Evolutionary conservation across 305 asterid species (phyloP), one percentile per base, ranked within the genome.

Genomic region (Fraxinus sp.): DNA sequence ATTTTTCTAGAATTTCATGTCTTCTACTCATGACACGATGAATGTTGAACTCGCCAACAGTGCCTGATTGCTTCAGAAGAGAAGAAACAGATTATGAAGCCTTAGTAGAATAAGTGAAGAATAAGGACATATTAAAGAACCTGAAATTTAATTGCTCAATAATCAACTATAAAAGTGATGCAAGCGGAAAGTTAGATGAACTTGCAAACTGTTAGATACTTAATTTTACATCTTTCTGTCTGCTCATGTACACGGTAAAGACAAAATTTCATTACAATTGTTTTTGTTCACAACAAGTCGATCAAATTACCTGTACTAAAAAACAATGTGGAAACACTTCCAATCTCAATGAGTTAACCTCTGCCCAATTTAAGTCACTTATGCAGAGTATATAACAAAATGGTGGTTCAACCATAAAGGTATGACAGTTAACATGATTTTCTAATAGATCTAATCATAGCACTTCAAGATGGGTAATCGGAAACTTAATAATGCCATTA

Each of bases 11-110:
- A 80, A 88, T 85, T 87, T 86, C 91, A 76, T 52, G 88, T 87
- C 99, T 90, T 89, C 89, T 88, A 73, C 85, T 87, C 93, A 92
- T 84, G 87, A 89, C 86, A 85, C 78, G 86, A 86, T 93, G 94
- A 73, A 95, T 94, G 87, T 91, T 78, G 83, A 95, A 87, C 78
- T 82, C 87, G 74, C 88, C 88, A 46, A 71, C 79, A 75, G 77
- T 82, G 81, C 83, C 90, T 79, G 91, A 84, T 86, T 84, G 91
- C 99, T 96, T 83, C 72, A 85, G 30, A 78, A 64, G 81, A 68
- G 85, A 37, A 83, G 82, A 81, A 70, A 43, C 41, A 5, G 18
- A 70, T 28, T 70, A 35, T 57, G 82, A 71, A 79, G 30, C 7
- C 24, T 85, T 77, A 75, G 81, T 77, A 41, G 81, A 46, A 83